These are phyloP conservation scores for Neoboletus brunneissimus DNA, from an alignment of 768 basidiomycete species.

Conservation along the genomic window DNA sequence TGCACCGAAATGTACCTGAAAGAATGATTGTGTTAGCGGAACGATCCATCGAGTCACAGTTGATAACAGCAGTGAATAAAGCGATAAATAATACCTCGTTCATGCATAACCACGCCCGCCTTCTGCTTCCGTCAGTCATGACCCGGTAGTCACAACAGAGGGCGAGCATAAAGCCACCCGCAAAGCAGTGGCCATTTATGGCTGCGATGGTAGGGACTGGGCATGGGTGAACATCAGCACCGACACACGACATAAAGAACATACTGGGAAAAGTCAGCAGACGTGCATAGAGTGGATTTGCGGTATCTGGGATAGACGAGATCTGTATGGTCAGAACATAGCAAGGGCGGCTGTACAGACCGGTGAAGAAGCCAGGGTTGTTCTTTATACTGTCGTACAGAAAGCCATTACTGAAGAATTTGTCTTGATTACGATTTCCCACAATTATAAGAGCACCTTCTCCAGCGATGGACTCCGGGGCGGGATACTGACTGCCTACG, in stretches of 20 bases:
- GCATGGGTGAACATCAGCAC: slow-evolving; percentile 1
- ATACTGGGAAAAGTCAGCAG: slow-evolving; percentile 75
- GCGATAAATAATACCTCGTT: slow-evolving; percentile 62
- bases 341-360: slow-evolving; percentile 36
- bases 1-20: slow-evolving; percentile 78
- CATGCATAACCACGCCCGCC: slow-evolving; percentile 87
- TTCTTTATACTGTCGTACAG: slow-evolving; percentile 51
- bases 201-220: slow-evolving; percentile 77
- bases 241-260: slow-evolving; percentile 18
- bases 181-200: slow-evolving; percentile 84
- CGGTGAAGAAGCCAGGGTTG: slow-evolving; percentile 63
- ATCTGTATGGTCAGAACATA: neutral
- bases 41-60: neutral
- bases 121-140: slow-evolving; percentile 77
- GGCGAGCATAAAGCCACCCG: slow-evolving; percentile 76
- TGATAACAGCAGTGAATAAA: neutral
- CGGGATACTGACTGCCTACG: slow-evolving; percentile 40
- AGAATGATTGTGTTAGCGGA: neutral
- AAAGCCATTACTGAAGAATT: slow-evolving; percentile 88
- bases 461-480: slow-evolving; percentile 35
- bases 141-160: slow-evolving; percentile 85
- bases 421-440: slow-evolving; percentile 72
- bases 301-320: slow-evolving; percentile 48
- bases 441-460: slow-evolving; percentile 75
- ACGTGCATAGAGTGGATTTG: slow-evolving; percentile 68